Base-by-base conservation (phyloP, 1,284 basidiomycete species). In the Apiotrichum siamense region DNA sequence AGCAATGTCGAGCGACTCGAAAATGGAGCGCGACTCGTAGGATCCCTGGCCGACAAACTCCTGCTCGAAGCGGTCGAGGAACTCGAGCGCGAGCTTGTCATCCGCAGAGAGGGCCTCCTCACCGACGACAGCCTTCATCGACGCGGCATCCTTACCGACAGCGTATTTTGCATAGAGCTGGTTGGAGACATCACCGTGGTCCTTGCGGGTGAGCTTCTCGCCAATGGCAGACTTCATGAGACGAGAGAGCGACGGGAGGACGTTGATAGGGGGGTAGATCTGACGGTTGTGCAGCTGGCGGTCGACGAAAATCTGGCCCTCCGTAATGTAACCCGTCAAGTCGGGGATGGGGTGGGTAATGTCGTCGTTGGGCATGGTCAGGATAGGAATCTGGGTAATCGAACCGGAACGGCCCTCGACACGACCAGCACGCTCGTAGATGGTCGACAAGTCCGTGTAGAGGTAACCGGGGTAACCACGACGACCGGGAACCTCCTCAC, bases 301-400 rank as follows among this genome's bases (percentile, higher is more conserved):
- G 79, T 99, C 96, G 68, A 99, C 88, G 76, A 88, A 97, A 76
- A 99, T 97, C 78, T 98, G 96, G 47, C 96, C 96, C 79, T 97
- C 79, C 33, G 94, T 97, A 73, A 98, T 98, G 78, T 98, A 98
- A 47, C 96, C 96, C 62, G 92, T 98, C 77, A 99, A 80, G 83
- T 98, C 96, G 65, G 94, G 96, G 76, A 99, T 98, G 52, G 96
- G 96, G 76, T 99, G 96, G 38, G 96, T 98, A 75, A 99, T 99
- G 81, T 98, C 92, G 76, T 98, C 96, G 78, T 98, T 99, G 29
- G 96, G 96, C 96, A 99, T 99, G 55, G 96, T 98, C 59, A 99
- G 80, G 69, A 98, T 99, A 51, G 96, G 96, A 72, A 98, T 97
- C 78, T 99, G 96, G 44, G 96, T 99, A 78, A 99, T 99, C 40